phyloP scores from a whole-genome alignment of 768 basidiomycete species.

The Suillus americanus region DNA sequence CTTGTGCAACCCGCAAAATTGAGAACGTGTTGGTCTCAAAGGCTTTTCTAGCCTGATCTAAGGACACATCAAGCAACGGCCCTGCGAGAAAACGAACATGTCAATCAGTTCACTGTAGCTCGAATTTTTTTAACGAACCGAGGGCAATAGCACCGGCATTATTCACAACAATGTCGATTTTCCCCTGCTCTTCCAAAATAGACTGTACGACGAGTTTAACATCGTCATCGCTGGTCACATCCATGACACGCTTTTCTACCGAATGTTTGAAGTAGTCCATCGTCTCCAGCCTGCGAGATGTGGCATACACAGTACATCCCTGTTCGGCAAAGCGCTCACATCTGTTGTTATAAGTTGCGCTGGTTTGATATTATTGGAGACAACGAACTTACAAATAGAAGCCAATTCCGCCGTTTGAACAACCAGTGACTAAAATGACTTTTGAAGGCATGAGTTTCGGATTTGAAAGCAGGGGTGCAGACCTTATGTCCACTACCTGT shows the following conservation, averaged over 20 bases:
- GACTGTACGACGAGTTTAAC: constrained; percentile 48
- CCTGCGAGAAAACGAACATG: not conserved
- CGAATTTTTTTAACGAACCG: constrained; percentile 35
- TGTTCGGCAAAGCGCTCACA: constrained; percentile 62
- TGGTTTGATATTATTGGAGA: not conserved
- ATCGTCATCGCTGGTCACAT: constrained; percentile 62
- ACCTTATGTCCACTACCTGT: not conserved
- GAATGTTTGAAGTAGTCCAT: constrained; percentile 54
- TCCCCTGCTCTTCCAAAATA: constrained; percentile 55
- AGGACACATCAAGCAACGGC: too few species aligned
- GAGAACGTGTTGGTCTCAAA: constrained; percentile 72
- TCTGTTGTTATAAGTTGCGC: too few species aligned
- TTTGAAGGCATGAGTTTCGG: constrained; percentile 2
- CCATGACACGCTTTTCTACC: constrained; percentile 52
- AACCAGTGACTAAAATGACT: constrained; percentile 74
- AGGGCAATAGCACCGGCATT: constrained; percentile 25
- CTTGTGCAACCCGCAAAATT: constrained; percentile 56
- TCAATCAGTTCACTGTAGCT: constrained; percentile 1
- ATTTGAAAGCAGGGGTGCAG: too few species aligned
- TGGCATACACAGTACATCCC: too few species aligned
- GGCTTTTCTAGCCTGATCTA: too few species aligned
- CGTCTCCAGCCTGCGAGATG: constrained; percentile 37
- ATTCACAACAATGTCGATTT: constrained; percentile 31
- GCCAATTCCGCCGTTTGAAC: constrained; percentile 72
- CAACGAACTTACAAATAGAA: constrained; percentile 48